These are phyloP conservation scores for Digitaria exilis DNA, from an alignment of 202 grass and related monocot genomes.

Conservation along the genomic window DNA sequence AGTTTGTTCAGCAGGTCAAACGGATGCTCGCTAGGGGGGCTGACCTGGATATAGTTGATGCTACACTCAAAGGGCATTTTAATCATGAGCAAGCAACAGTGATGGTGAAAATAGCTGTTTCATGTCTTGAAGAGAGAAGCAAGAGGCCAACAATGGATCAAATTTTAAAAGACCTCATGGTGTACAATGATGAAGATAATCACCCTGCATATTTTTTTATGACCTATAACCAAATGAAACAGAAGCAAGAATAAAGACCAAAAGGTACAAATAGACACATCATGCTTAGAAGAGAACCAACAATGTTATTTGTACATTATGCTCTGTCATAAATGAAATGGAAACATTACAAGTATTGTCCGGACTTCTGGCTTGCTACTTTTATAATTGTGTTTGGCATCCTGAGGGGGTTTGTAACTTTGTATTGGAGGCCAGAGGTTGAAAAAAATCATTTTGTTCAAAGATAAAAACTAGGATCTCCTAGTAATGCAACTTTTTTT, in stretches of 20 bases:
- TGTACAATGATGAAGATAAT: constrained; percentile 41
- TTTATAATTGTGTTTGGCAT: not conserved
- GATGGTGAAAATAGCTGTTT: constrained; percentile 55
- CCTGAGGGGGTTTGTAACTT: not conserved
- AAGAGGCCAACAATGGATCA: constrained; percentile 75
- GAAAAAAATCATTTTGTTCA: not conserved
- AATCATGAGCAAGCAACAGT: constrained; percentile 50
- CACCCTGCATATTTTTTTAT: constrained; percentile 39
- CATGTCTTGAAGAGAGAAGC: constrained; percentile 64
- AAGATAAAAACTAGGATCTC: not conserved
- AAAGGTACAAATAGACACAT: not conserved
- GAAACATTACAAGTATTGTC: constrained; percentile 9
- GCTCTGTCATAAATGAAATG: not conserved
- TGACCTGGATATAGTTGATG: constrained; percentile 54
- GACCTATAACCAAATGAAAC: not conserved
- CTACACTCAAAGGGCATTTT: constrained; percentile 51
- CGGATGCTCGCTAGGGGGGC: constrained; percentile 38
- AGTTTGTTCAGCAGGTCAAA: constrained; percentile 46
- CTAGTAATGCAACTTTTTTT: constrained; percentile 5
- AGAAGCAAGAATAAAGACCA: not conserved
- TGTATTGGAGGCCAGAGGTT: not conserved
- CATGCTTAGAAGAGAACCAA: not conserved
- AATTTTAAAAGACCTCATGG: constrained; percentile 54
- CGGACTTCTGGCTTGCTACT: constrained; percentile 2
- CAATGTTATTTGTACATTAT: not conserved